Base-by-base conservation (phyloP, 345 rosid species). In the Hibiscus tridactylites region DNA sequence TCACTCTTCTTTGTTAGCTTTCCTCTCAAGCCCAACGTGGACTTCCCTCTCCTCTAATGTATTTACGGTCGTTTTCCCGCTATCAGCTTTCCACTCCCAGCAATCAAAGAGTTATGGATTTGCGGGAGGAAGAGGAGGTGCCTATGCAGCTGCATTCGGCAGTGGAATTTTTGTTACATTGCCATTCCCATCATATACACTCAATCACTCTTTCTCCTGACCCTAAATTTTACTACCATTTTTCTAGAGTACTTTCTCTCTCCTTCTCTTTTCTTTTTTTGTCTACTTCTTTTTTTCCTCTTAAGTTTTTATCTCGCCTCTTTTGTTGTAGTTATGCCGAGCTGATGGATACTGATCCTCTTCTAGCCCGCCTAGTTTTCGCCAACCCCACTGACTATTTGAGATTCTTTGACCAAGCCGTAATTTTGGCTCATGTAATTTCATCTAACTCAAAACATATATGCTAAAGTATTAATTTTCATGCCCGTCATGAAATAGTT, bases 371-470 rank as follows among this genome's bases (percentile, higher is more conserved):
- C 61, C 87, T 80, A 37, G 81, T 91, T 21, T 90, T 82, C 81
- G 81, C 80, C 53, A 77, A 83, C 72, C 97, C 97, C 3, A 56
- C 78, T 44, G 78, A 71, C 69, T 85, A 78, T 60, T 83, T 94
- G 79, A 85, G 83, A 10, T 83, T 59, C 61, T 85, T 91, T 28
- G 89, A 94, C 77, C 86, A 81, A 15, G 91, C 95, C 4, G 97
- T 97, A 44, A 29, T 88, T 70, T 76, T 88, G 85, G 97, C 98
- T 77, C 93, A 86, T 65, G 98, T 91, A 82, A 3, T 49, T 12
- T 15, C 15, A 15, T 49, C 54, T 21, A 65, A 44, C 17, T 21
- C 33, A 9, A 35, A 19, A 21, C 19, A 24, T 7, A 60, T 65
- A 21, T 57, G 52, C 59, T n/a, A 16, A 26, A 68, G 28, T 46